Conservation (phyloP, 352 stramenopile species). For the Pythium monospermum region DNA sequence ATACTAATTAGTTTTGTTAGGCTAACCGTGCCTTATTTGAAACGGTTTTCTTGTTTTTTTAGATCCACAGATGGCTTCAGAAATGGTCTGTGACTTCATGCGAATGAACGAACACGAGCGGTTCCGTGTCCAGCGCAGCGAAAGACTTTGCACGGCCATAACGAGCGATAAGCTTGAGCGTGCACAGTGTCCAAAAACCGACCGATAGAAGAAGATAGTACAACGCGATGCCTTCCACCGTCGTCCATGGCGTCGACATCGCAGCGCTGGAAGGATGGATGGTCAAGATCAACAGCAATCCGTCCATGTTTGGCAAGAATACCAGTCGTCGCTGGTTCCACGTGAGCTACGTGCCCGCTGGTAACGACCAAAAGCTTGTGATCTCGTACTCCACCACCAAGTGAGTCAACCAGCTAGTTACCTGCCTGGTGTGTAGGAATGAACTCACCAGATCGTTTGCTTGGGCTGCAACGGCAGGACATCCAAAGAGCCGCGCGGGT, state of each 20-base stretch:
- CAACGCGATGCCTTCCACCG: slow-evolving; percentile 15
- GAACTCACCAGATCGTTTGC: neutral
- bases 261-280: slow-evolving; percentile 81
- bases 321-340: slow-evolving; percentile 76
- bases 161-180: too few species aligned
- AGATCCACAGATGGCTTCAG: too few species aligned
- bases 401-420: slow-evolving; percentile 27
- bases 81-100: too few species aligned
- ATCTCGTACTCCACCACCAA: slow-evolving; percentile 82
- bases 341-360: slow-evolving; percentile 44
- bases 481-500: slow-evolving; percentile 70
- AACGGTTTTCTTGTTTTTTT: too few species aligned
- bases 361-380: slow-evolving; percentile 55
- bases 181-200: neutral
- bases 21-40: too few species aligned
- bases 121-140: too few species aligned
- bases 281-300: slow-evolving; percentile 85
- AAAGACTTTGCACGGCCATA: too few species aligned
- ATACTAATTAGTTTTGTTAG: too few species aligned
- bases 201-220: neutral
- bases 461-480: slow-evolving; percentile 26
- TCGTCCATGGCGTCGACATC: slow-evolving; percentile 80
- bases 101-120: too few species aligned
- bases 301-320: slow-evolving; percentile 72
- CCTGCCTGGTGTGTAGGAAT: too few species aligned